Evolutionary conservation across 2,329 filamentous ascomycete genomes (phyloP).

Genomic region (Intubia oerlemansii): DNA sequence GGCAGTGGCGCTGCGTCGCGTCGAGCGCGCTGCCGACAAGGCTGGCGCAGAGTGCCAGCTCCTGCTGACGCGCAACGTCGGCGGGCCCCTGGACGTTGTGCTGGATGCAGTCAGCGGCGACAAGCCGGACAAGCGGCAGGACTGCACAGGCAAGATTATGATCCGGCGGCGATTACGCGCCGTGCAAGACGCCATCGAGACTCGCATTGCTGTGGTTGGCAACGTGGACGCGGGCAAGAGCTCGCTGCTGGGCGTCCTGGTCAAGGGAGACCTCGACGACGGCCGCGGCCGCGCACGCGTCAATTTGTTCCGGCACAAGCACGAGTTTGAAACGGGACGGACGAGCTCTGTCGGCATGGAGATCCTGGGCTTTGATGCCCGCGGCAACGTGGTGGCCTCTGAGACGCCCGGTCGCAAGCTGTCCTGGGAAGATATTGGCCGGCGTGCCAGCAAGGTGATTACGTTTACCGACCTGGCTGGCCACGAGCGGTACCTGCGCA

Average conservation of each 20-base stretch:
- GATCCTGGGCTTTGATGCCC: slow-evolving; percentile 90
- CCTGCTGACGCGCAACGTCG: slow-evolving; percentile 78
- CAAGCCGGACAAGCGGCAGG: slow-evolving; percentile 26
- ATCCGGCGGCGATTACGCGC: slow-evolving; percentile 52
- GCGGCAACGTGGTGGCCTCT: slow-evolving; percentile 62
- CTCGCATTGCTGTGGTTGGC: slow-evolving; percentile 85
- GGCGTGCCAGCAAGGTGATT: slow-evolving; percentile 87
- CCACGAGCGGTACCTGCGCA: slow-evolving; percentile 85
- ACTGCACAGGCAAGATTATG: slow-evolving; percentile 68
- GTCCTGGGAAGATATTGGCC: slow-evolving; percentile 95
- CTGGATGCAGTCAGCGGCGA: background rate
- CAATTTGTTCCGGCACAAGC: slow-evolving; percentile 92
- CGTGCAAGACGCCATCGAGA: slow-evolving; percentile 82
- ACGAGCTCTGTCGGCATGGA: slow-evolving; percentile 98
- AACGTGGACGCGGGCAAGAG: slow-evolving; percentile 97
- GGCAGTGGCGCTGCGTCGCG: slow-evolving; percentile 44
- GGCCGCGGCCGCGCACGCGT: slow-evolving; percentile 83
- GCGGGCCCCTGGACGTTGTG: slow-evolving; percentile 47
- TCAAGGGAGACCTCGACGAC: slow-evolving; percentile 89
- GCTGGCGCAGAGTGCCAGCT: slow-evolving; percentile 57
- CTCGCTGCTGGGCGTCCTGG: slow-evolving; percentile 84
- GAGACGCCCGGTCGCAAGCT: slow-evolving; percentile 58
- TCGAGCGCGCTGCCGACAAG: slow-evolving; percentile 42
- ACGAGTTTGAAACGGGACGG: slow-evolving; percentile 86
- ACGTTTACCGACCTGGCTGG: slow-evolving; percentile 90